A percentile compares a stretch with the other conserved stretches of the same genome.
These are phyloP conservation scores for Malus domestica DNA, from an alignment of 306 rosid species.

Conservation along the genomic window DNA sequence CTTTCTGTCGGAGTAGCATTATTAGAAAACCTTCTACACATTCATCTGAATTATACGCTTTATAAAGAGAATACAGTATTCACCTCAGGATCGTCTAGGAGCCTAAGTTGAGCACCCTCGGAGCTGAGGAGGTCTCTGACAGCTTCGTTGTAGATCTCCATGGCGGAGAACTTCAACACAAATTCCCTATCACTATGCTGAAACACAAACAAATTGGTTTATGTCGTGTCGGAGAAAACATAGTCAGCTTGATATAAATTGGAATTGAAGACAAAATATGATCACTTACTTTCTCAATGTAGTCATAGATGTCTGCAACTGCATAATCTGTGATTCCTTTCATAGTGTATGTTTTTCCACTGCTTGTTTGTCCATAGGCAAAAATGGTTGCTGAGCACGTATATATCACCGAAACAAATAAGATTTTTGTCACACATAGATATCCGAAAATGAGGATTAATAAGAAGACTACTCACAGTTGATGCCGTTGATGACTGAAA, in stretches of 20 bases:
- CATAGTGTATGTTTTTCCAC: constrained; percentile 97
- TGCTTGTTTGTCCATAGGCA: constrained; percentile 94
- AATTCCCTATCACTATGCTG: constrained; percentile 69
- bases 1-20: constrained; percentile 46
- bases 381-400: constrained; percentile 62
- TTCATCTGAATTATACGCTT: constrained; percentile 5
- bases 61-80: neutral
- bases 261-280: neutral
- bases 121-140: constrained; percentile 71
- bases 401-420: constrained; percentile 2
- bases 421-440: neutral
- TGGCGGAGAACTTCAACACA: constrained; percentile 75
- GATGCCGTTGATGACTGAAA: constrained; percentile 74
- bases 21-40: neutral
- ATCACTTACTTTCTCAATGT: constrained; percentile 52
- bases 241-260: neutral
- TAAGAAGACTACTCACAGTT: constrained; percentile 56
- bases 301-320: constrained; percentile 54
- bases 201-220: constrained; percentile 17
- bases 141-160: constrained; percentile 90
- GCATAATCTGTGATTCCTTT: constrained; percentile 71
- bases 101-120: constrained; percentile 50
- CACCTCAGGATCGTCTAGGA: constrained; percentile 97
- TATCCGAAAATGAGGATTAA: constrained; percentile 10
- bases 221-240: neutral